phyloP scores from a whole-genome alignment of 371 early-diverging fungal species.

The Mucor sp. region DNA sequence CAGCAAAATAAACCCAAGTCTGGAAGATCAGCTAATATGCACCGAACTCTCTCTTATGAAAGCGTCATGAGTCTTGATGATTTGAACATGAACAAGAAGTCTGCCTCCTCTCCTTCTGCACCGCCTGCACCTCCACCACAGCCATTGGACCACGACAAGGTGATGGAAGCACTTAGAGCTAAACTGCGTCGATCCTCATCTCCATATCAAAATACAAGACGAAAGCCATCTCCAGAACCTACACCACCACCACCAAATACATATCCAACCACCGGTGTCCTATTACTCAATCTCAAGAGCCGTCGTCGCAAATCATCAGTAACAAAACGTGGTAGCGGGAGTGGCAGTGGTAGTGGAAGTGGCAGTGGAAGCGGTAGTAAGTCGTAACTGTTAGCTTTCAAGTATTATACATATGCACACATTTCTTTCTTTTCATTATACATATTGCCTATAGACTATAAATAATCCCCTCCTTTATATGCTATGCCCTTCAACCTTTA shows the following conservation, averaged over 20 bases:
- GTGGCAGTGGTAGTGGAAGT: not conserved
- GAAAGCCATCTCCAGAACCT: constrained; percentile 21
- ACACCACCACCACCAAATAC: constrained; percentile 21
- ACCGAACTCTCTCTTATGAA: constrained; percentile 25
- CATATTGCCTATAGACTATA: constrained; percentile 28
- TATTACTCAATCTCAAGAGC: constrained; percentile 39
- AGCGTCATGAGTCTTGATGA: constrained; percentile 17
- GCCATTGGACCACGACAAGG: constrained; percentile 25
- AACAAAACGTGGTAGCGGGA: constrained; percentile 9
- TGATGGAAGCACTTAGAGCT: constrained; percentile 31
- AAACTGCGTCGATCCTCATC: constrained; percentile 20
- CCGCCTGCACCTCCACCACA: constrained; percentile 4
- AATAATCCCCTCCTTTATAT: constrained; percentile 28
- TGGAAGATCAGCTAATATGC: not conserved
- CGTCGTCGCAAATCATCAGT: constrained; percentile 26
- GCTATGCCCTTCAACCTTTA: constrained; percentile 35
- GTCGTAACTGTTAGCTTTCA: not conserved
- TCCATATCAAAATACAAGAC: constrained; percentile 9
- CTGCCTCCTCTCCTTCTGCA: not conserved
- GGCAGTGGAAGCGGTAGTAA: not conserved
- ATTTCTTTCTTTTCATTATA: not conserved
- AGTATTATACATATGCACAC: not conserved
- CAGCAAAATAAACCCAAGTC: not conserved
- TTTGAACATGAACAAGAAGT: constrained; percentile 8
- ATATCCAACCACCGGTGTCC: constrained; percentile 31